Evolutionary conservation across 164 flowering plant species (phyloP), one percentile per base, ranked within the genome.

Genomic region (Chimonanthus praecox): DNA sequence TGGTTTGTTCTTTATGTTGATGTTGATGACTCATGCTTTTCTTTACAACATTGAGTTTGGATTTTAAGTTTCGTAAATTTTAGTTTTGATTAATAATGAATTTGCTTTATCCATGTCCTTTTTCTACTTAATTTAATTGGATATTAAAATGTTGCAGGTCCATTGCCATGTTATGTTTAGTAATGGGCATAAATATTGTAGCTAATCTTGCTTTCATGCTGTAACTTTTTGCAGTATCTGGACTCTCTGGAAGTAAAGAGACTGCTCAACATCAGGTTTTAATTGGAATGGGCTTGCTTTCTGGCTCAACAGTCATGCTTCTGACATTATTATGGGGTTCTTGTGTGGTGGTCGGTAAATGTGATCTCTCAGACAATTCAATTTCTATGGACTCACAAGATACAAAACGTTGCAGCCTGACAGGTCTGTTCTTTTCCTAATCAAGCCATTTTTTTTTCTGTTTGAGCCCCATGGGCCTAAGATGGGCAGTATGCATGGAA

Each of bases 251-350:
- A 77, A 88, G 82, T 72, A 70, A 49, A 58, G 89, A 78, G 80
- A 75, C 80, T 73, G 99, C 99, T 76, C 99, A 96, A 79, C 78
- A 84, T 50, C 97, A 96, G 77, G 97, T 94, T 43, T 86, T 96
- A 64, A 97, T 96, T 60, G 99, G 99, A 74, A 96, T 96, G 92
- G 99, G 98, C n/a, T 83, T 92, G 87, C 87, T 96, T 47, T 92
- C 99, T 80, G 99, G 99, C 18, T 94, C 99, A 67, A 96, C 99
- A 5, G 97, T 96, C 60, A 88, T 96, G 98, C 94, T 94, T 49
- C 82, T 94, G 48, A 92, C 99, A 2, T 49, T 85, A 47, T 80
- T 94, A 64, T 96, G 99, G 99, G 98, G 98, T 76, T 75, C 97
- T 49, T 93, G 97, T 80, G 80, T 92, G 75, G 50, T 90, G 60